Base-by-base conservation (phyloP, 345 rosid genomes). In the Geranium rotundifolium region DNA sequence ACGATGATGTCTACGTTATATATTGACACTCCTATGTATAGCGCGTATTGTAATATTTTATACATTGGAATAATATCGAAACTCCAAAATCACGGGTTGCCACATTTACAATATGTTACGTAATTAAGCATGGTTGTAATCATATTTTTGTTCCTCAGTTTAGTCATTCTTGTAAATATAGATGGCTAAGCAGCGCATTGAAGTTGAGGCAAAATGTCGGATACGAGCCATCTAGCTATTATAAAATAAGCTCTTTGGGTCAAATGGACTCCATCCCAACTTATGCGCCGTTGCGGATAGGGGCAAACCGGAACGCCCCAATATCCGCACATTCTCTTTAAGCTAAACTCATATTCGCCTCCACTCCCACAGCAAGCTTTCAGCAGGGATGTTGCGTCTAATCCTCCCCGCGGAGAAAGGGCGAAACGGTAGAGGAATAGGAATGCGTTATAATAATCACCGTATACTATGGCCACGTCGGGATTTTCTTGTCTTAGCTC, bases 241-340 rank as follows among this genome's bases (percentile, higher is more conserved):
- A 1, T 57, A 31, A 16, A 61, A 57, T 70, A 58, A 1, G 59
- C 69, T 6, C 23, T 52, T 50, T 70, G 69, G 0, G 73, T 70
- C n/a, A 65, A 59, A 49, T 70, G 73, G 27, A 65, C 15, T 29
- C 73, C 73, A 19, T 70, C 73, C 73, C 73, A 70, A 57, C 65
- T 65, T 23, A 70, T 65, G 65, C 31, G 46, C 60, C 50, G 1
- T 7, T 56, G 41, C 1, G 73, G 73, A 37, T 65, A 55, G 4
- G 65, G 65, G 46, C 73, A 65, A 56, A 61, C 69, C 0, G 19
- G 34, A 39, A 70, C 62, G 0, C 58, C 62, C 0, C 57, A 18
- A 0, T 61, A 60, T 70, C 73, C 73, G 46, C 73, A 70, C 46
- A 60, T 17, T 27, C 13, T 57, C 58, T 41, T 17, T 49, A 7